Conservation (phyloP, 2,329 filamentous ascomycete genomes). For the Beauveria caledonica region DNA sequence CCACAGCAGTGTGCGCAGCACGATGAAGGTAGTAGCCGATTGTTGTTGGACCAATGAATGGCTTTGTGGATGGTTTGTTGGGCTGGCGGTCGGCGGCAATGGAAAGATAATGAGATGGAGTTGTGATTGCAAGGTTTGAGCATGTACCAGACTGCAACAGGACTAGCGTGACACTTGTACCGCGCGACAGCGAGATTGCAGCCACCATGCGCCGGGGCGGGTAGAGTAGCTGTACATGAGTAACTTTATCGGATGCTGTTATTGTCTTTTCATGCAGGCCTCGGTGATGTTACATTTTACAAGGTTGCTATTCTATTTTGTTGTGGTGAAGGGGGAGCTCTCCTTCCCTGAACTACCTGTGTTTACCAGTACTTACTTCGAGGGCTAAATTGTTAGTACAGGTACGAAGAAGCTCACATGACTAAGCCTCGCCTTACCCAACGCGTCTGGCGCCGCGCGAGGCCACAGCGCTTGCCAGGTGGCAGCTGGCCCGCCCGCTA, state of each 20-base stretch:
- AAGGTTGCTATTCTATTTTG: not conserved
- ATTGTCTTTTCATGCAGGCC: too few relatives aligned
- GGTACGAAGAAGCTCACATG: conserved; percentile 1
- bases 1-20: conserved; percentile 7
- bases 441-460: not conserved
- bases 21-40: not conserved
- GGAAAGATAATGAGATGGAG: conserved; percentile 7
- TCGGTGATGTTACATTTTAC: not conserved
- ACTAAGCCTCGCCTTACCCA: not conserved
- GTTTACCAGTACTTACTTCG: not conserved
- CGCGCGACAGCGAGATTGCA: not conserved
- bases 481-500: too few relatives aligned
- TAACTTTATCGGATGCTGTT: not conserved
- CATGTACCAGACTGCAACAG: conserved; percentile 5
- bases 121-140: conserved; percentile 4
- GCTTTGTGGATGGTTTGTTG: conserved; percentile 1
- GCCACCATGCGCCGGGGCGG: not conserved
- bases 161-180: conserved; percentile 4
- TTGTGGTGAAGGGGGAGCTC: not conserved
- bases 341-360: not conserved
- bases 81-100: not conserved
- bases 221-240: not conserved
- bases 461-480: not conserved
- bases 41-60: not conserved
- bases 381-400: not conserved